These are phyloP conservation scores for Metschnikowia gelsemii DNA, from an alignment of 805 yeast genomes.

Conservation along the genomic window DNA sequence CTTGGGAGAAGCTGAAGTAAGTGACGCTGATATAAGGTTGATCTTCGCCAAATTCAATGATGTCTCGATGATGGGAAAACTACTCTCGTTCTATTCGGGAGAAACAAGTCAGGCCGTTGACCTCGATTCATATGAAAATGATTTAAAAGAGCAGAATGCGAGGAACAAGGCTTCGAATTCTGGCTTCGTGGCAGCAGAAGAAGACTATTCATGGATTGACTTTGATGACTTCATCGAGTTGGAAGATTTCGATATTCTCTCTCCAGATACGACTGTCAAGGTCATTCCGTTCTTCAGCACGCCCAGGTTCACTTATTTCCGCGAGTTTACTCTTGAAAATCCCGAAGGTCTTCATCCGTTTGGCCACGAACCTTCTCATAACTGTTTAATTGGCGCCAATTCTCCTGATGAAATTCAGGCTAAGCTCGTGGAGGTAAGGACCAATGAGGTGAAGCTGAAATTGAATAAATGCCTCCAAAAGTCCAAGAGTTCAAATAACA, in stretches of 20 bases:
- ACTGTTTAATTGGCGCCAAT: constrained; percentile 55
- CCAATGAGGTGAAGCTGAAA: constrained; percentile 16
- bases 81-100: constrained; percentile 19
- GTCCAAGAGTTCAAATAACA: constrained; percentile 2
- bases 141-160: constrained; percentile 6
- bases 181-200: constrained; percentile 21
- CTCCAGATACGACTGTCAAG: constrained; percentile 43
- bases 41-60: constrained; percentile 65
- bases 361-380: constrained; percentile 62
- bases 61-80: constrained; percentile 35
- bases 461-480: constrained; percentile 16
- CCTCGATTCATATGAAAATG: constrained; percentile 14
- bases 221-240: constrained; percentile 73
- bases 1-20: constrained; percentile 67
- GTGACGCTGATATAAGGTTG: constrained; percentile 66
- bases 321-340: constrained; percentile 48
- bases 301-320: constrained; percentile 60
- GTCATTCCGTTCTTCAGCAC: constrained; percentile 49
- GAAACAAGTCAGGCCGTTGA: constrained; percentile 12
- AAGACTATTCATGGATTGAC: constrained; percentile 63
- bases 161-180: constrained; percentile 2
- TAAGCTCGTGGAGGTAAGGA: constrained; percentile 34
- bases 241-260: constrained; percentile 46
- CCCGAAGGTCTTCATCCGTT: constrained; percentile 52
- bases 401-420: constrained; percentile 59